Base-by-base conservation (phyloP, 495 filamentous ascomycete genomes). In the Daldinia childiae region DNA sequence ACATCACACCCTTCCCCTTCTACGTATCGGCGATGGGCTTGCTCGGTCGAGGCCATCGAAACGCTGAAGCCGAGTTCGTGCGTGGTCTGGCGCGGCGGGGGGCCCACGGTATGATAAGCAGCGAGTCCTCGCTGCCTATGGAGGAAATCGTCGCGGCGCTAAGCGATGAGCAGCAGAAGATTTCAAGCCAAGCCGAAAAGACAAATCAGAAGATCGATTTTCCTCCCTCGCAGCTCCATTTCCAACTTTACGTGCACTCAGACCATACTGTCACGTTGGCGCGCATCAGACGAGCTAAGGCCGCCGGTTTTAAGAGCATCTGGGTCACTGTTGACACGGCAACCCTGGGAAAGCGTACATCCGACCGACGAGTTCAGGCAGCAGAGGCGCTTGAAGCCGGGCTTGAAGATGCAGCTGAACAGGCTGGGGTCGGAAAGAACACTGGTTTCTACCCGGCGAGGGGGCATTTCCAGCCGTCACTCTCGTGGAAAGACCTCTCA, bases 401-500 rank as follows among this genome's bases (percentile, higher is more conserved):
- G 4, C 80, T 82, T 0, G 72, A 73, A 29, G 61, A 38, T 2
- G 68, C 59, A 1, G 71, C 68, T 0, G 75, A 73, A 62, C 58
- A 62, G 4, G 75, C 73, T 4, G 75, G 67, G 17, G 73, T 77
- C 36, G 73, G 73, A 1, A 38, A 58, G 12, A 58, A 68, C 50
- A 59, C 57, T 3, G 43, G 43, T 19, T 48, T 48, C 17, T 73
- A 77, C 36, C 67, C 55, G 26, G 78, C 85, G 7, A 85, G 84
- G 3, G 48, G 24, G 4, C 48, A 59, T 12, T 94, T 97, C 79
- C 91, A 95, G 79, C 91, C 93, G 0, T 79, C 83, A 2, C 85
- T 97, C 6, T 88, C 84, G 50, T 97, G 93, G 93, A 90, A 90
- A 63, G 93, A 95, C 76, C 89, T 96, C 54, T 88, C 90, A n/a